A percentile compares a stretch with the other conserved stretches of the same genome.
phyloP scores from a whole-genome alignment of 371 early-diverging fungal species.

The Thermomucor indicae-seudaticae region DNA sequence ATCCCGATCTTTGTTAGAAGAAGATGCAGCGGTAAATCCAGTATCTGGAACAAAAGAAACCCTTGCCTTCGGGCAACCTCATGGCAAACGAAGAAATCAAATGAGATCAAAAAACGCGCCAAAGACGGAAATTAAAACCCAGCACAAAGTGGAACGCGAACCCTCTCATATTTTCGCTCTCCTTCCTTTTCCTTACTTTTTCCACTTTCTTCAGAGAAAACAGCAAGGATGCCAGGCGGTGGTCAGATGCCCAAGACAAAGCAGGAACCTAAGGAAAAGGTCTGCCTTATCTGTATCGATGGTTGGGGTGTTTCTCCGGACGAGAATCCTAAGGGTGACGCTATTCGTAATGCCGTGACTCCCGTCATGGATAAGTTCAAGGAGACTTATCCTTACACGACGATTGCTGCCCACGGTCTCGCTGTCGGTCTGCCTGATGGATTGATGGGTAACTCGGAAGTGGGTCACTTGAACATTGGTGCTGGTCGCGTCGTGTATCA shows the following conservation, averaged over 20 bases:
- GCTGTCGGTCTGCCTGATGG: slow-evolving; percentile 98
- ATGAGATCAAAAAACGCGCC: too few species aligned
- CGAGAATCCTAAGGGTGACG: slow-evolving; percentile 77
- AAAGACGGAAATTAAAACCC: too few species aligned
- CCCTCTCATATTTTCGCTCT: slow-evolving; percentile 1
- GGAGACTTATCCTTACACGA: slow-evolving; percentile 67
- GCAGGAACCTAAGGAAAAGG: slow-evolving; percentile 53
- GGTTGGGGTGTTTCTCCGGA: slow-evolving; percentile 93
- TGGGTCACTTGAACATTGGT: slow-evolving; percentile 99
- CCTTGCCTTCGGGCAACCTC: too few species aligned
- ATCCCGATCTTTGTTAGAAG: too few species aligned
- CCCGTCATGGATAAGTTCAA: slow-evolving; percentile 89
- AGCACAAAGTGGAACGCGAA: too few species aligned
- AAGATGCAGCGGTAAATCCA: too few species aligned
- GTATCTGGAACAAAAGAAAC: too few species aligned
- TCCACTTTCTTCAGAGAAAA: not conserved
- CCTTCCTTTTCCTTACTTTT: slow-evolving; percentile 2
- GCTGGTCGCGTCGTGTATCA: slow-evolving; percentile 99
- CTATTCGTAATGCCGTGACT: slow-evolving; percentile 90
- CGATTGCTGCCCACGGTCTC: slow-evolving; percentile 94
- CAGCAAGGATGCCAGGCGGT: slow-evolving; percentile 44
- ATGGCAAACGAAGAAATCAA: too few species aligned
- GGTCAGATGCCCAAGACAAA: slow-evolving; percentile 46
- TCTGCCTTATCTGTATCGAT: slow-evolving; percentile 84
- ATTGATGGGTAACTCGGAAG: slow-evolving; percentile 99